Evolutionary conservation across 352 stramenopile genomes (phyloP), one percentile per base, ranked within the genome.

Genomic region (Phytophthora tubulina): DNA sequence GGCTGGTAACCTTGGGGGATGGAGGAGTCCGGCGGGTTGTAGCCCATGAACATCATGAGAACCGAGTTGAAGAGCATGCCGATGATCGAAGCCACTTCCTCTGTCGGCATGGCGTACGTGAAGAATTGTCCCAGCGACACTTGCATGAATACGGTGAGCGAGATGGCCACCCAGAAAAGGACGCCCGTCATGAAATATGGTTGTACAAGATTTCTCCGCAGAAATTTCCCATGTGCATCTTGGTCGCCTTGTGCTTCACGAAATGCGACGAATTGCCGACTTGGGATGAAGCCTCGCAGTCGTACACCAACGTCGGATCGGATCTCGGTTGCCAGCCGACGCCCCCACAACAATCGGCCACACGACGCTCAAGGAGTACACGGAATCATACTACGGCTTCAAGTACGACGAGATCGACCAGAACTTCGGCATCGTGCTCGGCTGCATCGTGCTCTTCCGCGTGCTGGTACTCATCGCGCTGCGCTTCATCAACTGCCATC

Each of bases 121-220:
- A 97, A 83, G 39, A 94, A 82, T 68, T 97, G 81, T 7, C 84
- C 86, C n/a, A 91, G 75, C 73, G 86, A 95, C 6, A 85, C 90
- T 45, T 84, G 79, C 61, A 85, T 67, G 42, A 84, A 39, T 11
- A 84, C 52, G 2, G 55, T 52, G 13, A 81, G 48, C 5, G 66
- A 69, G 8, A 64, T 31, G 14, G 49, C 48, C 11, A 84, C 11
- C 72, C 72, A 79, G 48, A 67, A 80, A 4, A 69, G 15, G 10
- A 80, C 53, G 11, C 27, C 58, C 0, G 39, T 39, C 11, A 54
- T 59, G 31, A 95, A 85, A n/a, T n/a, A n/a, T n/a, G n/a, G n/a
- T n/a, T n/a, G n/a, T n/a, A n/a, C n/a, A n/a, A n/a, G n/a, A n/a
- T n/a, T n/a, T n/a, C n/a, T n/a, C n/a, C n/a, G n/a, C n/a, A n/a